phyloP scores from a whole-genome alignment of 352 stramenopile species.

The Nothophytophthora sp. region DNA sequence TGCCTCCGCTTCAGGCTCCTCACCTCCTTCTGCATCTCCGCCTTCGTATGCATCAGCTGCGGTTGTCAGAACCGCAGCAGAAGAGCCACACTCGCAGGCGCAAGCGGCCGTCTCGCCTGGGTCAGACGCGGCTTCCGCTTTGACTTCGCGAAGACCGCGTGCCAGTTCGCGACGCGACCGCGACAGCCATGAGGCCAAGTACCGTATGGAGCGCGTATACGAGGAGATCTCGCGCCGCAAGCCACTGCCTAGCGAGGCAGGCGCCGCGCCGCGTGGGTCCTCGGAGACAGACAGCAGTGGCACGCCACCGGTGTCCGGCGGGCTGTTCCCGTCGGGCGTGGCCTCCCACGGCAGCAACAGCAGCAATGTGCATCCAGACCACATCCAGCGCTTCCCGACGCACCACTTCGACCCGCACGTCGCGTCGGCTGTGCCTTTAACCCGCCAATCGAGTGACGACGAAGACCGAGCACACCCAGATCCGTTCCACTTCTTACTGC shows the following conservation, averaged over 20 bases:
- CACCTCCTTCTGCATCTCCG: not conserved
- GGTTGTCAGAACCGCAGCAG: conserved; percentile 8
- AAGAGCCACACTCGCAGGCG: conserved; percentile 10
- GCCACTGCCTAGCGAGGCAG: conserved; percentile 15
- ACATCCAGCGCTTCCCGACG: not conserved
- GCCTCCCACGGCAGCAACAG: conserved; percentile 3
- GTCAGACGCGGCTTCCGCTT: too few species aligned
- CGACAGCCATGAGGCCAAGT: conserved; percentile 26
- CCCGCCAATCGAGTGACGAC: too few species aligned
- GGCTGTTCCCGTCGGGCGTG: conserved; percentile 7
- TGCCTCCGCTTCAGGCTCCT: not conserved
- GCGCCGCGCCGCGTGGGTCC: conserved; percentile 14
- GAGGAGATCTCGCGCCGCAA: conserved; percentile 45
- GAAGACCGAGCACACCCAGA: not conserved
- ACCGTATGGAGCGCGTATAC: conserved; percentile 59
- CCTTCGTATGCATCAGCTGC: not conserved
- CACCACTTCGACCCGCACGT: not conserved
- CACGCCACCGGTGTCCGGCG: conserved; percentile 12
- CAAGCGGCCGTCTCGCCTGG: not conserved
- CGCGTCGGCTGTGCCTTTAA: too few species aligned
- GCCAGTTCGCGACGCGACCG: not conserved
- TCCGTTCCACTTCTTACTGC: conserved; percentile 11
- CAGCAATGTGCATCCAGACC: not conserved
- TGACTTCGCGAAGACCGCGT: conserved; percentile 1
- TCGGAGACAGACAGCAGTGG: conserved; percentile 30